These are phyloP conservation scores for Neurospora sublineolata DNA, from an alignment of 495 filamentous ascomycete genomes.

Conservation along the genomic window DNA sequence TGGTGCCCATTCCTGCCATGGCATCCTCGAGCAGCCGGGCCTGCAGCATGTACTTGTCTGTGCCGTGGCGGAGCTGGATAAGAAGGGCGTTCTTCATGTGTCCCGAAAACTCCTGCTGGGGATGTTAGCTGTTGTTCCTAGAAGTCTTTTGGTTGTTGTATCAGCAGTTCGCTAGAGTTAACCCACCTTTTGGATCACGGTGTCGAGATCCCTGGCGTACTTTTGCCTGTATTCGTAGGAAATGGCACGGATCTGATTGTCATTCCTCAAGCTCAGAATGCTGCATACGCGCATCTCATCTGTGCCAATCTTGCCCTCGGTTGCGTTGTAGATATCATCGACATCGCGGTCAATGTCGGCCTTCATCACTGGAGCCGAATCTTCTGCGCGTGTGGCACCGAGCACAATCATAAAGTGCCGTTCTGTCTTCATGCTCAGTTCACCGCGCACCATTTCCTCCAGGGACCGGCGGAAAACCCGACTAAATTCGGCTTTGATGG, in stretches of 20 bases:
- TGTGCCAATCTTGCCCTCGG: constrained; percentile 56
- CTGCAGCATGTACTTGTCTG: constrained; percentile 72
- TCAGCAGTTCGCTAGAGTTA: background rate
- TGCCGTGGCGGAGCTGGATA: constrained; percentile 61
- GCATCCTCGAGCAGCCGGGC: constrained; percentile 68
- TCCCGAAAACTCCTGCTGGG: constrained; percentile 60
- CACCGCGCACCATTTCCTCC: constrained; percentile 56
- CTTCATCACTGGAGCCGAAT: constrained; percentile 57
- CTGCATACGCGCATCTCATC: constrained; percentile 66
- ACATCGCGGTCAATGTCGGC: constrained; percentile 62
- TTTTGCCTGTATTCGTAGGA: constrained; percentile 54
- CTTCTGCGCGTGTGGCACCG: constrained; percentile 59
- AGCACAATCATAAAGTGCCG: constrained; percentile 70
- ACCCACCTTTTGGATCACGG: constrained; percentile 53
- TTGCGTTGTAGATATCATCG: constrained; percentile 58
- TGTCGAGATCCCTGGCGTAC: constrained; percentile 55
- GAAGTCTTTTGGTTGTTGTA: background rate
- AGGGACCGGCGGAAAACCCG: constrained; percentile 48
- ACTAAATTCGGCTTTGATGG: constrained; percentile 69
- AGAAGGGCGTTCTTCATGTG: constrained; percentile 86
- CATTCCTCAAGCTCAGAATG: constrained; percentile 59
- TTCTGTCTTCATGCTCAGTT: constrained; percentile 77
- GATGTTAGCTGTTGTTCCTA: constrained; percentile 1
- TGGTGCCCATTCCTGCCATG: constrained; percentile 81
- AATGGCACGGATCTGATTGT: constrained; percentile 74